Conservation (phyloP, 441 rosid genomes). For the Erodium chrysanthum region DNA sequence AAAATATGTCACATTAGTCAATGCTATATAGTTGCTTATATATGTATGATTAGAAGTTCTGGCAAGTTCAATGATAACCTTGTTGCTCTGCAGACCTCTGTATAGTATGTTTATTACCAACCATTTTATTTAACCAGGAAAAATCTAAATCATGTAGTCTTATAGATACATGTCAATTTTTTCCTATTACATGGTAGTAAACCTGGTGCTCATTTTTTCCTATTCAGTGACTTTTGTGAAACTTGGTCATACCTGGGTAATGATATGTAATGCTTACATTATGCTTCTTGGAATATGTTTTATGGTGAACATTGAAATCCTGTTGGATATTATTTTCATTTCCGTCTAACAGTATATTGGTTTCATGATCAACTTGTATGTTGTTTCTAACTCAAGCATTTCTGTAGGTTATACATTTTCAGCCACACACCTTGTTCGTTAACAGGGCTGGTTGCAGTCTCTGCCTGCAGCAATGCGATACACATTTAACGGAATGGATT, state of each 20-base stretch:
- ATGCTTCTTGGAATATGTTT: not conserved
- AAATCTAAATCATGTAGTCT: not conserved
- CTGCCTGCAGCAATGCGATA: slow-evolving; percentile 84
- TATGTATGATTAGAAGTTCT: not conserved
- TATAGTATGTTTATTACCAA: not conserved
- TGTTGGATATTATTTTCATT: not conserved
- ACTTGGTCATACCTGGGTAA: not conserved
- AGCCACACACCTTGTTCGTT: slow-evolving; percentile 75
- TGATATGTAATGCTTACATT: not conserved
- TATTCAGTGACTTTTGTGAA: not conserved
- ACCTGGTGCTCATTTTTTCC: not conserved
- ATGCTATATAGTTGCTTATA: not conserved
- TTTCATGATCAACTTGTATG: not conserved
- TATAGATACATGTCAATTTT: not conserved
- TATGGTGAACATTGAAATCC: not conserved
- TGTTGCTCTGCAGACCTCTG: not conserved
- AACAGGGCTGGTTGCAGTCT: slow-evolving; percentile 71
- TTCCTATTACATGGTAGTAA: not conserved
- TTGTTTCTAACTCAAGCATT: not conserved
- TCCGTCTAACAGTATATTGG: not conserved
- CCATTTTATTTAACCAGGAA: not conserved
- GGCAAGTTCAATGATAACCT: not conserved
- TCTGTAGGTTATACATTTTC: slow-evolving; percentile 85
- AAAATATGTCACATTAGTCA: not conserved
- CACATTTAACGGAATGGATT: slow-evolving; percentile 69